Conservation (phyloP, 208 protist genomes). For the Acanthamoeba culbertsoni region DNA sequence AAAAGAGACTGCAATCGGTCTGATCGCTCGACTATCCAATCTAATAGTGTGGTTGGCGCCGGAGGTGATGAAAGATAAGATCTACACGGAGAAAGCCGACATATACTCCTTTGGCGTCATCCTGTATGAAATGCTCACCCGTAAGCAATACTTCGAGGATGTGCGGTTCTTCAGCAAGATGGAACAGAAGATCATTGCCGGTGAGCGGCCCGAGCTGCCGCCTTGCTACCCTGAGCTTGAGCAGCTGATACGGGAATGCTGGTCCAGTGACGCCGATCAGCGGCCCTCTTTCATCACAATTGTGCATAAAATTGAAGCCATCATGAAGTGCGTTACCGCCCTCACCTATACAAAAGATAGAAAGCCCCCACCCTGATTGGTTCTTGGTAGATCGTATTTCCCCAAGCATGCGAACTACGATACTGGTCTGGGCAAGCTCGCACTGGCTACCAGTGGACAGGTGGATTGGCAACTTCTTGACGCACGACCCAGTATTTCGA, state of each 20-base stretch:
- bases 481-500: no score
- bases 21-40: not conserved
- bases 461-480: not conserved
- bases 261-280: not conserved
- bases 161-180: conserved; percentile 44
- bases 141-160: conserved; percentile 68
- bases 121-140: not conserved
- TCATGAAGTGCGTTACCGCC: not conserved
- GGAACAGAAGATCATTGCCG: conserved; percentile 65
- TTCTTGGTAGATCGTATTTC: not conserved
- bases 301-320: not conserved
- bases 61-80: conserved; percentile 47
- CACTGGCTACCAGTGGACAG: not conserved
- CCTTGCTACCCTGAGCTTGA: not conserved
- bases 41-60: conserved; percentile 35
- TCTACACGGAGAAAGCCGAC: conserved; percentile 56
- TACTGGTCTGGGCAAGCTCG: not conserved
- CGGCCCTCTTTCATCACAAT: not conserved
- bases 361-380: no score
- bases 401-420: not conserved
- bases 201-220: conserved; percentile 64
- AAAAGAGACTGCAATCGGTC: not conserved
- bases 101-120: conserved; percentile 60
- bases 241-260: conserved; percentile 67
- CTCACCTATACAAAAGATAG: no score